Conservation (phyloP, 768 basidiomycete species). For the Tulasnella sp. region DNA sequence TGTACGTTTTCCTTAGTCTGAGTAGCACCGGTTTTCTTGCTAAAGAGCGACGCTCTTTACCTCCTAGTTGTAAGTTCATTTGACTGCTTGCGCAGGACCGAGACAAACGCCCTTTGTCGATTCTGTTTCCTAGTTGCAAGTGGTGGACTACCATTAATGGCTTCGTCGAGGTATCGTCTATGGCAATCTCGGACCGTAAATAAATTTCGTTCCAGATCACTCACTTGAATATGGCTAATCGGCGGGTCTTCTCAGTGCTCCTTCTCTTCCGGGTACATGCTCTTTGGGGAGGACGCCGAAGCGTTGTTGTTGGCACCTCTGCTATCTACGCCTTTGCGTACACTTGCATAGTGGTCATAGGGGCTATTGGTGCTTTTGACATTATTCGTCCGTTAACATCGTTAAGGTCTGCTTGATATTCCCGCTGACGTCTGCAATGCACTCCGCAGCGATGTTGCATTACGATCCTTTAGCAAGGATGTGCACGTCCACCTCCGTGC, state of each 20-base stretch:
- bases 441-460: not conserved
- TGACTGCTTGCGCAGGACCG: not conserved
- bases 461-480: not conserved
- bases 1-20: not conserved
- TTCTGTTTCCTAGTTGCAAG: not conserved
- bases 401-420: not conserved
- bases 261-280: constrained; percentile 3
- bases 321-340: not conserved
- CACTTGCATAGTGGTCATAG: not conserved
- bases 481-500: not conserved
- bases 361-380: not conserved
- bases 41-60: not conserved
- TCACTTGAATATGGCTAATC: not conserved
- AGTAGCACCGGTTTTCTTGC: not conserved
- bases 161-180: not conserved
- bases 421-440: not conserved
- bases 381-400: not conserved
- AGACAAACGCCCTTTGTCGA: not conserved
- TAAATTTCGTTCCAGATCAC: not conserved
- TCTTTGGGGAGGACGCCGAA: not conserved
- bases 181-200: not conserved
- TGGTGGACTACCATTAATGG: not conserved
- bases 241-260: not conserved
- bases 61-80: not conserved
- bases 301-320: not conserved